Conservation (phyloP, 1,284 basidiomycete genomes). For the Agroathelia rolfsii region DNA sequence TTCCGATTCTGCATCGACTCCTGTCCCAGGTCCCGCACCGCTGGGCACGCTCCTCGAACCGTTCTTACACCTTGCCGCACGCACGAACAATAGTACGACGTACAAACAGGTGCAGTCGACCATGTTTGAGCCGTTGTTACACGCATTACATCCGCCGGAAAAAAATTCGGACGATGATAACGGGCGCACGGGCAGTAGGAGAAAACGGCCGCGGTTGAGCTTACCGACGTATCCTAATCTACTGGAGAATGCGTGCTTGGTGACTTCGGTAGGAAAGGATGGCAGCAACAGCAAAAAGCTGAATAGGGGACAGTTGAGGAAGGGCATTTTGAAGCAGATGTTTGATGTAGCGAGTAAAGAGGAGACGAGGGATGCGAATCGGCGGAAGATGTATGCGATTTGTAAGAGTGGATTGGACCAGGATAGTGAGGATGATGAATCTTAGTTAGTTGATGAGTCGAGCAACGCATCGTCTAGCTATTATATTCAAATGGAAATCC, state of each 20-base stretch:
- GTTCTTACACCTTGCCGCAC: conserved; percentile 62
- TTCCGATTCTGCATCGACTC: background rate
- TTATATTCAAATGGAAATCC: no score
- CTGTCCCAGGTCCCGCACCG: conserved; percentile 33
- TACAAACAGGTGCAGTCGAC: conserved; percentile 61
- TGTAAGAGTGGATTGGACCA: conserved; percentile 59
- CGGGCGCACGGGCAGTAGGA: conserved; percentile 23
- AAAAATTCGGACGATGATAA: conserved; percentile 22
- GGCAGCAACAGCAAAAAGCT: no score
- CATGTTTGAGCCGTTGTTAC: conserved; percentile 57
- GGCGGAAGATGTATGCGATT: conserved; percentile 74
- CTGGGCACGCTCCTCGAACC: conserved; percentile 52
- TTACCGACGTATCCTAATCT: conserved; percentile 29
- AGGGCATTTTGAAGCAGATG: conserved; percentile 49
- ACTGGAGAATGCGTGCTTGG: conserved; percentile 38
- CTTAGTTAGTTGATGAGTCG: no score
- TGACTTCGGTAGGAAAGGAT: conserved; percentile 28
- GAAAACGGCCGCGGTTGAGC: conserved; percentile 32
- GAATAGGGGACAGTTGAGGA: conserved; percentile 34
- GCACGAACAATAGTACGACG: conserved; percentile 48
- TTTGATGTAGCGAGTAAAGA: conserved; percentile 72
- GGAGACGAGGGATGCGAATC: conserved; percentile 67
- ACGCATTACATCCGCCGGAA: conserved; percentile 28
- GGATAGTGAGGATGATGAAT: conserved; percentile 24
- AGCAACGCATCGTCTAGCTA: no score